A percentile compares a stretch with the other conserved stretches of the same genome.
Evolutionary conservation across 495 filamentous ascomycete genomes (phyloP).

Genomic region (Penicillium angulare): DNA sequence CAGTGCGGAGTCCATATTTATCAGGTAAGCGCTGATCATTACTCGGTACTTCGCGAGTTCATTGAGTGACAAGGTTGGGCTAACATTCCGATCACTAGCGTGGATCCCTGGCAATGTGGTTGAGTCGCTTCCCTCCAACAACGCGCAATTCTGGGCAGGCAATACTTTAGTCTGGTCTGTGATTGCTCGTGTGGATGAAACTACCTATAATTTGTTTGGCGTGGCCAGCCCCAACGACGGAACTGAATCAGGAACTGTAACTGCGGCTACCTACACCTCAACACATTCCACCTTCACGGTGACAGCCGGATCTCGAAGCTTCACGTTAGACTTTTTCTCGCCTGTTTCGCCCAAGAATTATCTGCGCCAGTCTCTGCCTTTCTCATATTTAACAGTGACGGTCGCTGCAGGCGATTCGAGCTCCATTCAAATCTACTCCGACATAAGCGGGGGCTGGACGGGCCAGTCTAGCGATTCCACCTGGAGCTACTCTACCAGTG

Average conservation of each 20-base stretch:
- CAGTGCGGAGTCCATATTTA: slow-evolving; percentile 41
- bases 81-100: slow-evolving; percentile 22
- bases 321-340: slow-evolving; percentile 63
- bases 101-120: slow-evolving; percentile 44
- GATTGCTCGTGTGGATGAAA: slow-evolving; percentile 40
- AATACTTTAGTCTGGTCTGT: slow-evolving; percentile 41
- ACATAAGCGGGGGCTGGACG: slow-evolving; percentile 45
- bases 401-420: slow-evolving; percentile 32
- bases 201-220: slow-evolving; percentile 47
- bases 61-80: no score
- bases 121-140: slow-evolving; percentile 27
- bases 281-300: slow-evolving; percentile 40
- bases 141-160: slow-evolving; percentile 47
- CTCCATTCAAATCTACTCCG: slow-evolving; percentile 41
- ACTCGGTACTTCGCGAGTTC: no score
- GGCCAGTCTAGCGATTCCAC: slow-evolving; percentile 31
- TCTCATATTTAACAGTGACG: slow-evolving; percentile 69
- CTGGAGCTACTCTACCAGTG: slow-evolving; percentile 24
- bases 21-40: slow-evolving; percentile 26
- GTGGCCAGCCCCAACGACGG: slow-evolving; percentile 18
- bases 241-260: slow-evolving; percentile 29
- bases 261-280: slow-evolving; percentile 36
- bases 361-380: slow-evolving; percentile 74
- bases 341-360: slow-evolving; percentile 79
- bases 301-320: slow-evolving; percentile 29